Evolutionary conservation across 2,329 filamentous ascomycete genomes (phyloP), one percentile per base, ranked within the genome.

Genomic region (Arthrocladium fulminans): DNA sequence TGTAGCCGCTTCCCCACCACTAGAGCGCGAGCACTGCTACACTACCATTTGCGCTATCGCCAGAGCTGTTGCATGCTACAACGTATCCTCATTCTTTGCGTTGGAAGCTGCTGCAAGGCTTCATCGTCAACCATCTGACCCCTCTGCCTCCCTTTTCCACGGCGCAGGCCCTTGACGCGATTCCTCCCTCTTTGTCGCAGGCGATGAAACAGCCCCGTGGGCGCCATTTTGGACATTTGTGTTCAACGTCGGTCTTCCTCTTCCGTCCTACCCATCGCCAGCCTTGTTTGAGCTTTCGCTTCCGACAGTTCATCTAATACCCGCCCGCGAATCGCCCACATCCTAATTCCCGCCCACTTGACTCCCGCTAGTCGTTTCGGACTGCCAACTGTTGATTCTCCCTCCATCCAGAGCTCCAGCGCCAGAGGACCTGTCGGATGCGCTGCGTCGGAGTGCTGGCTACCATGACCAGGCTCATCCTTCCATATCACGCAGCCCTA

Each of bases 381-480:
- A 35, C 25, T 12, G 19, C 29, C 19, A 9, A 15, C 27, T 3
- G 27, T 10, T 29, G 12, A 17, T 40, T 9, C 34, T 5, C 15
- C 12, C 37, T 2, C 19, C 12, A 20, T 40, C 22, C 27, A 48
- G 32, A 13, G 10, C 17, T 20, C 38, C 19, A 48, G 45, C 37
- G 45, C 45, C 38, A 10, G 37, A 23, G 19, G 15, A 24, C 17
- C 27, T 22, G 23, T 48, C 45, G 45, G 34, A 48, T 48, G 45
- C 38, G 37, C 37, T 35, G n/a, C 38, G 7, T 22, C 19, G 32
- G n/a, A 22, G 10, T 35, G 37, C 24, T 42, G 41, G 51, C 56
- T 57, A 59, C 55, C 54, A 59, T 59, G 56, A 56, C 53, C 56
- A 55, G 53, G 45, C 56, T 54, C 50, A 55, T 46, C 50, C 49